Evolutionary conservation across 345 rosid species (phyloP).

Genomic region (Lumnitzera littorea): DNA sequence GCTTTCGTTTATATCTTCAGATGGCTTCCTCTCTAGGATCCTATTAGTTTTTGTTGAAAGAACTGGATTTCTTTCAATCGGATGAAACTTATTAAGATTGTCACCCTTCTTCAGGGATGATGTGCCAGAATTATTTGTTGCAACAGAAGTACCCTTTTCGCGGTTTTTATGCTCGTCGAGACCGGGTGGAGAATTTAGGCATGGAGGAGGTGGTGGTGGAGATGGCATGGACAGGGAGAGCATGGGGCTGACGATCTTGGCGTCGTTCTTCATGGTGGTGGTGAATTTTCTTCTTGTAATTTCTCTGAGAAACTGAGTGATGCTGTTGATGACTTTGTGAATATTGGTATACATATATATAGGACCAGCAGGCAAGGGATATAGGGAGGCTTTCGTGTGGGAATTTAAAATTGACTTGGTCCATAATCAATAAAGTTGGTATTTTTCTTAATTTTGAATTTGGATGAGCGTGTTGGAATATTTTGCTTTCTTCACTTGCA

Average conservation of each 20-base stretch:
- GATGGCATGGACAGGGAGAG: not conserved
- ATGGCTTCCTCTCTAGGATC: slow-evolving; percentile 43
- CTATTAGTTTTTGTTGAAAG: not conserved
- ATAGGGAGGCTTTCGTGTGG: too few relatives aligned
- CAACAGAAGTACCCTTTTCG: slow-evolving; percentile 13
- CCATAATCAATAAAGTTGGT: too few relatives aligned
- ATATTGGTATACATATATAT: too few relatives aligned
- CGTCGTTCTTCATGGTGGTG: too few relatives aligned
- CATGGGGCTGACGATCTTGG: not conserved
- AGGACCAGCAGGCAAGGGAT: too few relatives aligned
- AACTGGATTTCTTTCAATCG: not conserved
- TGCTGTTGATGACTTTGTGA: too few relatives aligned
- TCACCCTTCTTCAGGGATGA: not conserved
- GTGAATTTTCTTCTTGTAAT: too few relatives aligned
- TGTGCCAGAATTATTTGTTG: not conserved
- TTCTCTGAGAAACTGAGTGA: too few relatives aligned
- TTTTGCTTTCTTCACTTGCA: too few relatives aligned
- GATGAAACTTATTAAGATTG: not conserved
- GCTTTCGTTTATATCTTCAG: slow-evolving; percentile 57
- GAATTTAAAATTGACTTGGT: too few relatives aligned
- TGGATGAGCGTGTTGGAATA: too few relatives aligned
- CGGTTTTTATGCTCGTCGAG: slow-evolving; percentile 4
- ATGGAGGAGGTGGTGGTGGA: not conserved
- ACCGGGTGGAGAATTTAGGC: not conserved
- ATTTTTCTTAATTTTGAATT: too few relatives aligned